Evolutionary conservation across 1,284 basidiomycete species (phyloP), one percentile per base, ranked within the genome.

Genomic region (Amylostereum areolatum): DNA sequence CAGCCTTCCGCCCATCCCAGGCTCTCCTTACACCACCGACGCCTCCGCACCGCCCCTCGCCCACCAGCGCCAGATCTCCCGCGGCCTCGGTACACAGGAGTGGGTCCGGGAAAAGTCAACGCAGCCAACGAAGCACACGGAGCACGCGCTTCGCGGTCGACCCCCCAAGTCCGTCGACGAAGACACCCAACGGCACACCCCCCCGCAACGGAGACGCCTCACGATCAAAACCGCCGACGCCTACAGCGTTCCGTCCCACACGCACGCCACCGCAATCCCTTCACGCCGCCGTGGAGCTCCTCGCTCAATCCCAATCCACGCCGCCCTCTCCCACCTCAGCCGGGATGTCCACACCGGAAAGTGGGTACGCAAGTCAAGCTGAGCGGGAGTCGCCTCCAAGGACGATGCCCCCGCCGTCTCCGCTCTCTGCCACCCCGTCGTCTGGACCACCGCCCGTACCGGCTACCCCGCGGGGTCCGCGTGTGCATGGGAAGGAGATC

Each of bases 1-100:
- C 43, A 59, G 77, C 32, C 67, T 84, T 18, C 73, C 79, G 28
- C 79, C 81, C 18, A 83, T 83, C 43, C 81, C 81, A 36, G 79
- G 75, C 29, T 83, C 80, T 37, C 78, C 78, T 5, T 76, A 78
- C 58, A 60, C 64, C 29, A 77, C 77, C 30, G 80, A 82, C 43
- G 70, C 62, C n/a, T 78, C 78, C 25, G 55, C 63, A 10, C 67
- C 74, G 42, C 66, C 74, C 74, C 11, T 71, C 74, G 0, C 59
- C 64, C n/a, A 63, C 70, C 5, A 62, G 69, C 18, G 18, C 18
- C 18, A 18, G 18, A 18, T 18, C 18, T 18, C 18, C 18, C 18
- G 18, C 18, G 18, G 18, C 18, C 18, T 18, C 18, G 18, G 18
- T 18, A 18, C 18, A 18, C 18, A 18, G 18, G 18, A 18, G 18